Evolutionary conservation across 176 grass and related monocot genomes (phyloP).

Genomic region (Cenchrus purpureus): DNA sequence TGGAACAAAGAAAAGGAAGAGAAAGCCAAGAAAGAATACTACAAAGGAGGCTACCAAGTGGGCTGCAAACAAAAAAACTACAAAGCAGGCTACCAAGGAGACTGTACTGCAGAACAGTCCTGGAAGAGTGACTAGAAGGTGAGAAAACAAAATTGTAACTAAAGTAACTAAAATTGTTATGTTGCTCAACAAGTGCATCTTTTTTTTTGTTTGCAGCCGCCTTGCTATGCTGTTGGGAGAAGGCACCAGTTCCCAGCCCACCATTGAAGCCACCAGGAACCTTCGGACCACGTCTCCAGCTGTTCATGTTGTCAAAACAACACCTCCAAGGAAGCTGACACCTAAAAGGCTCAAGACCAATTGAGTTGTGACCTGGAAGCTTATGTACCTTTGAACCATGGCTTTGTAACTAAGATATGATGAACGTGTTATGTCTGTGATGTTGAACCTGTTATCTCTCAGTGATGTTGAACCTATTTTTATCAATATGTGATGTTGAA

Average conservation of each 20-base stretch:
- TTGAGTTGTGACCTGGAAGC: too few relatives aligned
- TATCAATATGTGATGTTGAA: too few relatives aligned
- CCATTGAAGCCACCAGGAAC: not conserved
- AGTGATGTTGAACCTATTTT: too few relatives aligned
- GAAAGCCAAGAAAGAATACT: not conserved
- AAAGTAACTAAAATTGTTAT: not conserved
- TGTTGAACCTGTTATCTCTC: too few relatives aligned
- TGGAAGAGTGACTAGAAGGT: not conserved
- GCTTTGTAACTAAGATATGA: too few relatives aligned
- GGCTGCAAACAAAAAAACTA: not conserved
- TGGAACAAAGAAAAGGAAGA: constrained; percentile 21
- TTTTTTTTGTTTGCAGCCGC: not conserved
- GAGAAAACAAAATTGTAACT: too few relatives aligned
- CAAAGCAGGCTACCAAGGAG: not conserved
- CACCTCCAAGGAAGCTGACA: too few relatives aligned
- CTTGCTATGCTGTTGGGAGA: not conserved
- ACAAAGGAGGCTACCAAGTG: not conserved
- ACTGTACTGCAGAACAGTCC: too few relatives aligned
- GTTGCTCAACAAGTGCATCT: not conserved
- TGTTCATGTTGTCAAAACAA: too few relatives aligned
- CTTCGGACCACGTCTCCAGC: not conserved
- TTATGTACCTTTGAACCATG: too few relatives aligned
- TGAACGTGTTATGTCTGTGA: too few relatives aligned
- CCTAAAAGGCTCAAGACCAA: too few relatives aligned
- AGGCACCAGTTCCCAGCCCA: not conserved